Evolutionary conservation across 352 stramenopile genomes (phyloP).

Genomic region (Globisporangium barbulae): DNA sequence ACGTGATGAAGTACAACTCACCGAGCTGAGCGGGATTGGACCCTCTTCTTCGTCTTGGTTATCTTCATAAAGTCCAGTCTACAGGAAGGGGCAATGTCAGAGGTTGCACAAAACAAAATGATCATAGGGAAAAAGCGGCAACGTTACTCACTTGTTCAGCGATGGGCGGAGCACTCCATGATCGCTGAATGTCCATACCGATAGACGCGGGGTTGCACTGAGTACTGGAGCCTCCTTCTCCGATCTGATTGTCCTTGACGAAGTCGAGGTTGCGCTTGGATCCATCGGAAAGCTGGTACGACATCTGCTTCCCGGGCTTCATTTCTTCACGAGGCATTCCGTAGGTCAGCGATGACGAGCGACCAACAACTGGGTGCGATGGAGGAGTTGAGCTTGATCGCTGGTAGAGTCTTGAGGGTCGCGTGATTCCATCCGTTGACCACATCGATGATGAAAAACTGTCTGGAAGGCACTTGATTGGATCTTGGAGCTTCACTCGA

Average conservation of each 20-base stretch:
- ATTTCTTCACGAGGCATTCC: neutral
- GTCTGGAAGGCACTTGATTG: constrained; percentile 28
- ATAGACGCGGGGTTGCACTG: neutral
- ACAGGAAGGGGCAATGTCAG: neutral
- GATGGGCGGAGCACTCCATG: constrained; percentile 42
- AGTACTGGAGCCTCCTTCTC: neutral
- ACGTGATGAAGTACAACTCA: constrained; percentile 12
- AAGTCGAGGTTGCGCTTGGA: neutral
- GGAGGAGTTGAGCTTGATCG: constrained; percentile 34
- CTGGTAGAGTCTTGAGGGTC: constrained; percentile 50
- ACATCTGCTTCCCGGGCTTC: constrained; percentile 8
- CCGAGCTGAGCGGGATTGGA: constrained; percentile 21
- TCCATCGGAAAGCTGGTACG: neutral
- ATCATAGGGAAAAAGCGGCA: neutral
- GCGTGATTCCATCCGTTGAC: constrained; percentile 57
- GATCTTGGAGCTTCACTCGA: constrained; percentile 57
- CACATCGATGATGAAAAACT: constrained; percentile 42
- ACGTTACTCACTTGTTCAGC: constrained; percentile 31
- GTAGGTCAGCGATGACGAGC: neutral
- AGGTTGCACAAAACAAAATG: neutral
- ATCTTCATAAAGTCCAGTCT: constrained; percentile 23
- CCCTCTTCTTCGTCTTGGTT: constrained; percentile 39
- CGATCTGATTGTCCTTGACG: constrained; percentile 11
- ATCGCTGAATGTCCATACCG: constrained; percentile 36
- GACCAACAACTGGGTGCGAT: constrained; percentile 7